Conservation (phyloP, 108 stramenopile species). For the Licmophora abbreviata region DNA sequence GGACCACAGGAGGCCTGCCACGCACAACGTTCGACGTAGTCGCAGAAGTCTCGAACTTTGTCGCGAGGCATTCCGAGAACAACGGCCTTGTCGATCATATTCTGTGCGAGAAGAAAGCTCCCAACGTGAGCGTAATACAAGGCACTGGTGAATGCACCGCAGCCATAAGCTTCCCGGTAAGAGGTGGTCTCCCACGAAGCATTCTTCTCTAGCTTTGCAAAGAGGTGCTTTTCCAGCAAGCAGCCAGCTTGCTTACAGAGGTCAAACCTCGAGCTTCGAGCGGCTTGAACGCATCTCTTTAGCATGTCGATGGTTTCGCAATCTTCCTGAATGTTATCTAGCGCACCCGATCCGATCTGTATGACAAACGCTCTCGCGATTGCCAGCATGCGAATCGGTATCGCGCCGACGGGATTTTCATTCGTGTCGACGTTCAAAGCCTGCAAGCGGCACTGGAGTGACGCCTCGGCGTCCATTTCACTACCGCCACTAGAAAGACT, state of each 20-base stretch:
- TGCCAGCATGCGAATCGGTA: slow-evolving; percentile 22
- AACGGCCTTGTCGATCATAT: slow-evolving; percentile 34
- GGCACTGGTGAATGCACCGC: slow-evolving; percentile 27
- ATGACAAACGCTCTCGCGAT: slow-evolving; percentile 21
- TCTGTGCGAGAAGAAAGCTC: slow-evolving; percentile 26
- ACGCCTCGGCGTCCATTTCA: slow-evolving; percentile 14
- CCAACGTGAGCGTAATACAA: slow-evolving; percentile 39
- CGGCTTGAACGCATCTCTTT: not conserved
- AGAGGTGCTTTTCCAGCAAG: slow-evolving; percentile 19
- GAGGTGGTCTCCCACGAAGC: slow-evolving; percentile 18
- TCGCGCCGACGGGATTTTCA: slow-evolving; percentile 5
- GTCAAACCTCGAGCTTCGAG: slow-evolving; percentile 30
- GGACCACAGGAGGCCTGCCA: slow-evolving; percentile 20
- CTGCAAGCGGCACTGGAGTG: not conserved
- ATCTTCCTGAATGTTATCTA: not conserved
- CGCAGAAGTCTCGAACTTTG: slow-evolving; percentile 15
- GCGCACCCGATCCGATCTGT: not conserved
- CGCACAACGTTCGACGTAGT: slow-evolving; percentile 41
- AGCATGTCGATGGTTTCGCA: not conserved
- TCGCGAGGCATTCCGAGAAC: slow-evolving; percentile 32
- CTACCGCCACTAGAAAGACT: not conserved
- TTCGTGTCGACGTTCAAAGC: slow-evolving; percentile 1
- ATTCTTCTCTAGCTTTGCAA: slow-evolving; percentile 6
- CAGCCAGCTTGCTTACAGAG: slow-evolving; percentile 18
- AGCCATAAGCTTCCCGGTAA: slow-evolving; percentile 34